Conservation (phyloP, 331 rosid species). For the Arachis monticola region DNA sequence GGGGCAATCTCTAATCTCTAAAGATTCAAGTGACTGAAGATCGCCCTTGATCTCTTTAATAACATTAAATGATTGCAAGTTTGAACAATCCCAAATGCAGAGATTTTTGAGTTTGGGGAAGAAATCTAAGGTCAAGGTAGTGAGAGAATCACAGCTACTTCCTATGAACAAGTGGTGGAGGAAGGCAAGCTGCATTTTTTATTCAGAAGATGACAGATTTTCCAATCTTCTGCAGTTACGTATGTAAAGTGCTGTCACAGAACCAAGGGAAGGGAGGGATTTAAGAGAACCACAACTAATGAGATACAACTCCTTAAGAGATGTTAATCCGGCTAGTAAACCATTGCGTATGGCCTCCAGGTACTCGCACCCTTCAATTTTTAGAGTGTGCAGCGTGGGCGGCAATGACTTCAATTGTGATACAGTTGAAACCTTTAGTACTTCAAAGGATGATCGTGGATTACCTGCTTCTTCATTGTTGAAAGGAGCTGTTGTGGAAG, state of each 20-base stretch:
- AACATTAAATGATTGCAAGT: slow-evolving; percentile 16
- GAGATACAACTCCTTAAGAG: slow-evolving; percentile 40
- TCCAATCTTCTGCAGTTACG: slow-evolving; percentile 34
- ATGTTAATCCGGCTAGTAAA: slow-evolving; percentile 8
- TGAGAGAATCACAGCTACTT: slow-evolving; percentile 34
- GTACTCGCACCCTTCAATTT: slow-evolving; percentile 37
- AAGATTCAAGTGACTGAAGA: slow-evolving; percentile 34
- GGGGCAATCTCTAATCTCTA: slow-evolving; percentile 43
- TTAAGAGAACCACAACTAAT: slow-evolving; percentile 33
- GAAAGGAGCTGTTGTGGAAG: background rate
- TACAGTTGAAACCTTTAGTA: slow-evolving; percentile 31
- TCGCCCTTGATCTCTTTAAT: background rate
- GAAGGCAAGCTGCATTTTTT: slow-evolving; percentile 5
- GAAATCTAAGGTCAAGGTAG: slow-evolving; percentile 16
- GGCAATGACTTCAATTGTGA: slow-evolving; percentile 34
- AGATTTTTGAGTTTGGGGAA: slow-evolving; percentile 23
- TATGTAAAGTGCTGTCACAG: slow-evolving; percentile 32
- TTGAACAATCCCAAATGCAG: slow-evolving; percentile 36
- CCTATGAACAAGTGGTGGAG: slow-evolving; percentile 36
- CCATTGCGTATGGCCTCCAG: slow-evolving; percentile 32
- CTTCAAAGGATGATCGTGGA: slow-evolving; percentile 28
- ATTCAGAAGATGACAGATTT: slow-evolving; percentile 4
- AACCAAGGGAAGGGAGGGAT: slow-evolving; percentile 28
- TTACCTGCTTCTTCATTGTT: slow-evolving; percentile 13
- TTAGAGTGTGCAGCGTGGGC: slow-evolving; percentile 31